Evolutionary conservation across 495 filamentous ascomycete species (phyloP), one percentile per base, ranked within the genome.

Genomic region (Aspergillus bridgeri): DNA sequence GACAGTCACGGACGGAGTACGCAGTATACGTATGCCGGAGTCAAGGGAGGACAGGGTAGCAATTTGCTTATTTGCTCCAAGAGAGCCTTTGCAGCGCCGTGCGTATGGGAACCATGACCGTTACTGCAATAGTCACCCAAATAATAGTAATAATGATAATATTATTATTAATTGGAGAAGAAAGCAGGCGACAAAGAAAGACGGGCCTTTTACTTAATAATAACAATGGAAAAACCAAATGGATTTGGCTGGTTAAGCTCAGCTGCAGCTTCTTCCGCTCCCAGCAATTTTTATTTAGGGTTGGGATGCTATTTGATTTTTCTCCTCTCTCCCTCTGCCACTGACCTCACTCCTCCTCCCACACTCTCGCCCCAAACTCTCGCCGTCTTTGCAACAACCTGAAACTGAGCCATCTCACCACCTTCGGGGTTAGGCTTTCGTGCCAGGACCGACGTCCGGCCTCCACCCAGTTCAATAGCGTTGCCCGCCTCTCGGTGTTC

Each of bases 401-500:
- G 27, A 51, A 53, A 58, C 56, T 50, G 22, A 48, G 27, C 49
- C 43, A 45, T 52, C 19, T 6, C 27, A 29, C 27, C 27, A 29
- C 33, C 33, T 13, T 38, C 33, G 33, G 33, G 9, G 33, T 13
- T 38, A 38, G 33, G 9, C 8, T 11, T 15, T 8, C 33, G 1
- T 38, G 11, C 13, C 8, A 15, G 11, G 27, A 29, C 48, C 22
- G 19, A 24, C 29, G 19, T 20, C 24, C 25, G 44, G 27, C 18
- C 47, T 25, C 29, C 45, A 38, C 21, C 25, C 6, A 44, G 42
- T 52, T 33, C 64, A 60, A 72, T 64, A 69, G 69, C 44, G 63
- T 65, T 60, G 52, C 57, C 66, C 63, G 67, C 60, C 60, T 54
- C n/a, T 42, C 24, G 24, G 58, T 54, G 66, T 54, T 62, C 62